Evolutionary conservation across 441 rosid species (phyloP), one percentile per base, ranked within the genome.

Genomic region (Euphorbia neoarborescens): DNA sequence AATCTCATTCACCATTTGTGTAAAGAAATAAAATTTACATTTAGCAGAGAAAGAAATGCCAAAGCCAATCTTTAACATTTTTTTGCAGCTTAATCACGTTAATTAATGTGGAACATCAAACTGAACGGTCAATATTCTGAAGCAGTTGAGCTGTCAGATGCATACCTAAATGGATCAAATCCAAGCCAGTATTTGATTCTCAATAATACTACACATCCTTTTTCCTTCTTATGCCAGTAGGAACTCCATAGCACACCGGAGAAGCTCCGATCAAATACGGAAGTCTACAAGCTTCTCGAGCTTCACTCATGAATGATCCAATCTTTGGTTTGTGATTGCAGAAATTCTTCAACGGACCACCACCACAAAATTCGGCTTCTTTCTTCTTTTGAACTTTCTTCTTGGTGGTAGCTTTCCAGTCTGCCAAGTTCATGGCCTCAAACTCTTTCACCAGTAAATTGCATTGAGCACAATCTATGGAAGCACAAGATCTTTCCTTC

Each of bases 231-330:
- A 94, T 94, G 58, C 92, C 86, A 2, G 99, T 91, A 3, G 97
- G 97, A 54, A 94, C 94, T 22, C 98, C 99, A 58, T 94, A 92
- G 66, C 99, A 94, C 0, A 94, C 98, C 0, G 99, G 99, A 0
- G 98, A 80, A 17, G 99, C 99, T 38, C 99, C 99, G 14, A 85
- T 92, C 76, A 94, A 76, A 84, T 82, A 86, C 3, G 85, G 90
- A 24, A 94, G 87, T 5, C 70, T 79, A 79, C 99, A 92, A 32
- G 86, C 90, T 46, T 90, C 90, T 9, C 98, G 87, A 66, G 98
- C 96, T 66, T 67, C 83, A 4, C 88, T 85, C 81, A 92, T 91
- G 75, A 92, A 89, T 0, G 96, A 87, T 44, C 90, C 98, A 11
- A 94, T 82, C 73, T 72, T 90, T 19, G 84, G 88, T 73, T 84